Conservation (phyloP, 495 filamentous ascomycete species). For the Penicillium dipodomyicola region DNA sequence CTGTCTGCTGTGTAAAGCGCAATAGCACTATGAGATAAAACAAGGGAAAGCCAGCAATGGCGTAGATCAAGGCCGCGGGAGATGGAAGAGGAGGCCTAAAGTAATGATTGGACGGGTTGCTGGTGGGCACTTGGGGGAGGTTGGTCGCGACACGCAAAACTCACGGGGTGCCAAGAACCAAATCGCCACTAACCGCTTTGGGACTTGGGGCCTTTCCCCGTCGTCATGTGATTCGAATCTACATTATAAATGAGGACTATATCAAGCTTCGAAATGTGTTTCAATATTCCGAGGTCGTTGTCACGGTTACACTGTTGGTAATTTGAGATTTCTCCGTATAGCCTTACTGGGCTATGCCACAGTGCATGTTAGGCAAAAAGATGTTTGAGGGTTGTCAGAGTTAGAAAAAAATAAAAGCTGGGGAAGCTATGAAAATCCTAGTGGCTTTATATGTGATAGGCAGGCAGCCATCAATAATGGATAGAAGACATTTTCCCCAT, state of each 20-base stretch:
- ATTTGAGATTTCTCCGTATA: not conserved
- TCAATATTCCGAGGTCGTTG: not conserved
- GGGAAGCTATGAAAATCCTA: not conserved
- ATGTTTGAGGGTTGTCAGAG: not conserved
- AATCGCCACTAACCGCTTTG: slow-evolving; percentile 16
- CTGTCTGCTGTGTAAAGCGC: slow-evolving; percentile 18
- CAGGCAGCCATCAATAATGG: not conserved
- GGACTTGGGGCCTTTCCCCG: not conserved
- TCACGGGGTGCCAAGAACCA: slow-evolving; percentile 29
- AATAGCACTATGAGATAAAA: slow-evolving; percentile 11
- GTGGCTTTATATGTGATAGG: not conserved
- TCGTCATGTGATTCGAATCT: not conserved
- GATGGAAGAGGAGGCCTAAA: slow-evolving; percentile 18
- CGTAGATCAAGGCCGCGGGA: slow-evolving; percentile 11
- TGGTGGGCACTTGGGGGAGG: slow-evolving; percentile 24
- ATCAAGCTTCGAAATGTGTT: not conserved
- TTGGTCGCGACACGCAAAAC: slow-evolving; percentile 37
- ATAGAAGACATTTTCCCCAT: not conserved
- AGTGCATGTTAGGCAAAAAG: not conserved
- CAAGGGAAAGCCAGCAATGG: not conserved
- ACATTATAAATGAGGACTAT: not conserved
- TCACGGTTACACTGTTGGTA: not conserved
- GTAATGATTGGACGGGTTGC: slow-evolving; percentile 27
- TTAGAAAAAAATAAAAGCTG: not conserved
- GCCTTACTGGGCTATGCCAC: not conserved